phyloP scores from a whole-genome alignment of 2,329 filamentous ascomycete genomes.

The Xylaria digitata region DNA sequence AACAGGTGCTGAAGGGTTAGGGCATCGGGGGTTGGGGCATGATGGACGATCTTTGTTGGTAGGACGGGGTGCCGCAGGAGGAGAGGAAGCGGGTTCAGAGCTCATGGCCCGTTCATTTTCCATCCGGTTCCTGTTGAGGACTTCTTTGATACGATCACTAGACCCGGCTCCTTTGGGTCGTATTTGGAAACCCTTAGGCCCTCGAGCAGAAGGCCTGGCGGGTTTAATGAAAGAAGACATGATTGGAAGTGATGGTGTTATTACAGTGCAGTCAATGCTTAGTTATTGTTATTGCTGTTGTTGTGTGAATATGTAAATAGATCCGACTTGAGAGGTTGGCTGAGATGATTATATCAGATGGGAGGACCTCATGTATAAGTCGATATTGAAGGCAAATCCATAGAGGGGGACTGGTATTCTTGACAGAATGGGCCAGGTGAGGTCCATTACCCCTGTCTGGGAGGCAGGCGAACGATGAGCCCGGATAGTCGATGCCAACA shows the following conservation, averaged over 20 bases:
- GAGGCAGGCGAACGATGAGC: not conserved
- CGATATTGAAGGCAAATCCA: constrained; percentile 4
- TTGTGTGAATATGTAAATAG: constrained; percentile 3
- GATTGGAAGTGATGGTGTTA: constrained; percentile 43
- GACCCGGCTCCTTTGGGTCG: constrained; percentile 60
- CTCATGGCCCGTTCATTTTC: constrained; percentile 44
- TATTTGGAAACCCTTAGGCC: constrained; percentile 52
- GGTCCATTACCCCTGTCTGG: not conserved
- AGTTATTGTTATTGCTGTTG: not conserved
- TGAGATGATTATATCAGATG: constrained; percentile 1
- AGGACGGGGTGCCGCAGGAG: constrained; percentile 36
- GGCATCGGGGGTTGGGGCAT: constrained; percentile 70
- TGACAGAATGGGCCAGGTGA: constrained; percentile 9
- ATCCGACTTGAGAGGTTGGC: constrained; percentile 12
- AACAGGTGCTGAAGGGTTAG: constrained; percentile 65
- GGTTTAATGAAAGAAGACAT: constrained; percentile 63
- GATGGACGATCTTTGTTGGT: constrained; percentile 43
- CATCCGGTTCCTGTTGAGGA: constrained; percentile 45
- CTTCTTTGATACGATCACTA: constrained; percentile 63
- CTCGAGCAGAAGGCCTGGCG: constrained; percentile 47
- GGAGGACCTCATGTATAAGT: constrained; percentile 24
- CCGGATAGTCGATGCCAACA: not conserved
- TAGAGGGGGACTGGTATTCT: constrained; percentile 21
- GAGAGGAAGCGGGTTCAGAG: constrained; percentile 39
- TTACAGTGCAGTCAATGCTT: not conserved